Conservation (phyloP, 768 basidiomycete species). For the Boletellus emodensis region DNA sequence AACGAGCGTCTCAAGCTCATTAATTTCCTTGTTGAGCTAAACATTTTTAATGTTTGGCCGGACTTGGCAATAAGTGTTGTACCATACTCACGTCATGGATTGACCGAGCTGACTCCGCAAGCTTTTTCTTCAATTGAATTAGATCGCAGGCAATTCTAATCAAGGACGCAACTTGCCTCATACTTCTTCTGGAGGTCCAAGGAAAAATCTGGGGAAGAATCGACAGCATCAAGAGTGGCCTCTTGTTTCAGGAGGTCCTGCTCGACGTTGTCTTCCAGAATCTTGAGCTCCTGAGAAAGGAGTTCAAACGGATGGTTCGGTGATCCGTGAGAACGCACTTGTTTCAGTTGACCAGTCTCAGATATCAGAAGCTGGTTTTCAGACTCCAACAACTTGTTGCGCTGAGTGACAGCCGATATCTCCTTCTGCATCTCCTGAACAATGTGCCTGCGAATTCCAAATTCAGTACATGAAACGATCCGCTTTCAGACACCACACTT, state of each 20-base stretch:
- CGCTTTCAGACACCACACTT: constrained; percentile 46
- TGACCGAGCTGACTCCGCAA: constrained; percentile 63
- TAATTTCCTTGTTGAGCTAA: constrained; percentile 87
- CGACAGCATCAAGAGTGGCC: constrained; percentile 30
- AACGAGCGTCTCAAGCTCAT: constrained; percentile 88
- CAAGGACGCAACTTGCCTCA: constrained; percentile 42
- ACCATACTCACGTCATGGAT: constrained; percentile 58
- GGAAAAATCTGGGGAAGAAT: constrained; percentile 10
- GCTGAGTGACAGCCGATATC: constrained; percentile 55
- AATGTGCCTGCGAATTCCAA: constrained; percentile 55
- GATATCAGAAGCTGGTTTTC: constrained; percentile 69
- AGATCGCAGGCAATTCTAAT: background rate
- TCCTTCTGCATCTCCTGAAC: constrained; percentile 88
- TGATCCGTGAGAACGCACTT: constrained; percentile 39
- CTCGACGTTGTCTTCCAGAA: constrained; percentile 74
- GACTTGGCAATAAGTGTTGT: background rate
- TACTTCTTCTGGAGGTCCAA: constrained; percentile 43
- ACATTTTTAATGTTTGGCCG: constrained; percentile 1
- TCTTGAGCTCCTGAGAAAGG: constrained; percentile 58
- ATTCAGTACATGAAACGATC: background rate
- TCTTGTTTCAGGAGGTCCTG: constrained; percentile 53
- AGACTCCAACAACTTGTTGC: constrained; percentile 66
- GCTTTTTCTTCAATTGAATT: constrained; percentile 57
- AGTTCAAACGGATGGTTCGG: background rate
- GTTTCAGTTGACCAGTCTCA: constrained; percentile 59